Conservation (phyloP, 345 rosid species). For the Rhizophora mangle region DNA sequence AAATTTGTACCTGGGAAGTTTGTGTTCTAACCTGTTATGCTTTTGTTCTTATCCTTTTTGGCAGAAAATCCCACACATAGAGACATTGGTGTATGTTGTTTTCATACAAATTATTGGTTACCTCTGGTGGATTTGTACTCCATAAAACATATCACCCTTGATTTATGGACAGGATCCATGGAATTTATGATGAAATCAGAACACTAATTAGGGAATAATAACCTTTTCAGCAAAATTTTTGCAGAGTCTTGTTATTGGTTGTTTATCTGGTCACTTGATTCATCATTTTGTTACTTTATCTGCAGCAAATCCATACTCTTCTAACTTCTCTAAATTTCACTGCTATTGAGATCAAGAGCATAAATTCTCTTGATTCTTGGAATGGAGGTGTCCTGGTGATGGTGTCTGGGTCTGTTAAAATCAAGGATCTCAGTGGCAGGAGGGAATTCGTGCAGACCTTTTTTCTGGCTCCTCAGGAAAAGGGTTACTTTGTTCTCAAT, state of each 20-base stretch:
- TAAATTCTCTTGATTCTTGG: slow-evolving; percentile 81
- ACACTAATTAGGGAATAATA: too few relatives aligned
- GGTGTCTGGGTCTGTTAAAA: slow-evolving; percentile 83
- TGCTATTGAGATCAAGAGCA: slow-evolving; percentile 91
- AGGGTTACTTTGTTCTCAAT: slow-evolving; percentile 84
- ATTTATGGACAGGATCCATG: too few relatives aligned
- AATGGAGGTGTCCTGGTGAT: slow-evolving; percentile 78
- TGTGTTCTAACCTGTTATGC: too few relatives aligned
- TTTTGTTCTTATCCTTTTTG: too few relatives aligned
- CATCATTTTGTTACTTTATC: background rate
- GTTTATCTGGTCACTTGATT: background rate
- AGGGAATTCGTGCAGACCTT: slow-evolving; percentile 83
- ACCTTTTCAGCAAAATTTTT: background rate
- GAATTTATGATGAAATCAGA: too few relatives aligned
- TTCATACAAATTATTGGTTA: too few relatives aligned
- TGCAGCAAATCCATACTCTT: slow-evolving; percentile 76
- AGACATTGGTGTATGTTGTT: too few relatives aligned
- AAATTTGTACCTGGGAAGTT: too few relatives aligned
- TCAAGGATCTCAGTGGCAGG: slow-evolving; percentile 51
- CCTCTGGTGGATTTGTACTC: too few relatives aligned
- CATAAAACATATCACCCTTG: too few relatives aligned
- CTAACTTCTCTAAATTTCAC: slow-evolving; percentile 60
- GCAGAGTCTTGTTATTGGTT: background rate
- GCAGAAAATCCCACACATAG: too few relatives aligned
- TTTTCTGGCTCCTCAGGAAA: slow-evolving; percentile 95